Evolutionary conservation across 163 green algal genomes (phyloP).

Genomic region (Scenedesmus sp.): DNA sequence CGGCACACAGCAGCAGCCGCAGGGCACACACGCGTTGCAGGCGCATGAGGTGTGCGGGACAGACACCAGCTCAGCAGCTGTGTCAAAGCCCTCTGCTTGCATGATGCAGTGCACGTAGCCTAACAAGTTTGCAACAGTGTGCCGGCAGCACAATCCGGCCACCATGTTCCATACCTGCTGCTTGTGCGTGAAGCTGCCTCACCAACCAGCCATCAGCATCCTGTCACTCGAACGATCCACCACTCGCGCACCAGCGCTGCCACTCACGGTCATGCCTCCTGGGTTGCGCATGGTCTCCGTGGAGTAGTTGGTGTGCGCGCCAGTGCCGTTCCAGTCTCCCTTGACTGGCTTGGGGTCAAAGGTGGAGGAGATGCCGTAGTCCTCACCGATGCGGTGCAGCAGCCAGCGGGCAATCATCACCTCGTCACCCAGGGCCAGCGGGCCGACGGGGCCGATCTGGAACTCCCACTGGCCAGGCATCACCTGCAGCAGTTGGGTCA

Average conservation of each 20-base stretch:
- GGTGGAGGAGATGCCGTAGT: conserved; percentile 87
- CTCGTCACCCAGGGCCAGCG: conserved; percentile 88
- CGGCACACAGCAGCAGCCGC: background rate
- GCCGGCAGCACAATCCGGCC: too few relatives aligned
- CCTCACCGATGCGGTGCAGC: conserved; percentile 80
- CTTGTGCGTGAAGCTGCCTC: too few relatives aligned
- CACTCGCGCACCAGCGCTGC: background rate
- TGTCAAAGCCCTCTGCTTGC: too few relatives aligned
- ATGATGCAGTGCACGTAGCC: background rate
- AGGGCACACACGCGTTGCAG: too few relatives aligned
- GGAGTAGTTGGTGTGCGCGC: conserved; percentile 95
- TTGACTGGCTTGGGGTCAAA: conserved; percentile 93
- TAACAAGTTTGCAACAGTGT: too few relatives aligned
- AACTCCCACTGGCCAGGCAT: conserved; percentile 96
- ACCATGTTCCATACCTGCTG: too few relatives aligned
- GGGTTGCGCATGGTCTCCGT: conserved; percentile 87
- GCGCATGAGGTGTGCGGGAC: too few relatives aligned
- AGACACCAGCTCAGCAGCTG: too few relatives aligned
- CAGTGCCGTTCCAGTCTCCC: conserved; percentile 92
- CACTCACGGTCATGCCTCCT: conserved; percentile 78
- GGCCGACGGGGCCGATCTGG: conserved; percentile 89
- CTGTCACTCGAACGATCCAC: too few relatives aligned
- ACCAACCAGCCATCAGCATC: too few relatives aligned
- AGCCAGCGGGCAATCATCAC: conserved; percentile 85
- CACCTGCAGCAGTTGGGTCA: conserved; percentile 58